Evolutionary conservation across 1,284 basidiomycete genomes (phyloP).

Genomic region (Moesziomyces sp.): DNA sequence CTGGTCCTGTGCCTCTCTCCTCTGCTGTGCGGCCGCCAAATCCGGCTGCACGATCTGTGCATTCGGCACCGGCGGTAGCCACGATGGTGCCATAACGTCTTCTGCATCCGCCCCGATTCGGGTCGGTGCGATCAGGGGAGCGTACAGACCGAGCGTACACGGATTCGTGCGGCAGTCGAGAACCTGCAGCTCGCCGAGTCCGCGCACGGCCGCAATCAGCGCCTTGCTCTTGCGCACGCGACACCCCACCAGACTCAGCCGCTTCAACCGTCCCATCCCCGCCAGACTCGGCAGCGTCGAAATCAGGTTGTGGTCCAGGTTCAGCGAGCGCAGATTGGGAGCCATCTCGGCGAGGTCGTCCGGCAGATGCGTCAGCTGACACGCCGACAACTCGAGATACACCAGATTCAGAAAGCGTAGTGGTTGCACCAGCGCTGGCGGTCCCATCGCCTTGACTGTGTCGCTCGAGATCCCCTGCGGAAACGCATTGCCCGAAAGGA

Average conservation of each 20-base stretch:
- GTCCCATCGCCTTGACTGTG: no score
- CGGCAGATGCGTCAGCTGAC: slow-evolving; percentile 82
- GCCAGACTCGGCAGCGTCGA: slow-evolving; percentile 48
- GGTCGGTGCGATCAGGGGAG: slow-evolving; percentile 53
- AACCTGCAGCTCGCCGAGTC: slow-evolving; percentile 53
- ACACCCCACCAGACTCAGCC: slow-evolving; percentile 62
- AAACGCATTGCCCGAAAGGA: slow-evolving; percentile 82
- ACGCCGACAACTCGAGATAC: slow-evolving; percentile 92
- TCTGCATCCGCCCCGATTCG: slow-evolving; percentile 2
- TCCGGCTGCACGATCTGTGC: slow-evolving; percentile 61
- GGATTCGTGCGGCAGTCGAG: slow-evolving; percentile 63
- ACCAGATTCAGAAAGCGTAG: slow-evolving; percentile 81
- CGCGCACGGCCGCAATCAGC: slow-evolving; percentile 52
- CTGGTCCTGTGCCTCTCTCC: slow-evolving; percentile 19
- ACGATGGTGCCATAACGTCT: slow-evolving; percentile 7
- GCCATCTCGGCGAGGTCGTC: slow-evolving; percentile 75
- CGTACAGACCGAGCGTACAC: slow-evolving; percentile 64
- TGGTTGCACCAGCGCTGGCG: slow-evolving; percentile 10
- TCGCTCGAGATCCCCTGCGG: slow-evolving; percentile 32
- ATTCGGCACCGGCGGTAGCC: slow-evolving; percentile 60
- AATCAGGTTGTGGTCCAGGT: slow-evolving; percentile 70
- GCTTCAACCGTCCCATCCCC: slow-evolving; percentile 55
- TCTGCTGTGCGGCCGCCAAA: slow-evolving; percentile 10
- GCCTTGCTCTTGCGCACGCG: slow-evolving; percentile 52
- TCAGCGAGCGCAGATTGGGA: slow-evolving; percentile 90